Conservation (phyloP, 495 filamentous ascomycete species). For the Massariosphaeria phaeospora region DNA sequence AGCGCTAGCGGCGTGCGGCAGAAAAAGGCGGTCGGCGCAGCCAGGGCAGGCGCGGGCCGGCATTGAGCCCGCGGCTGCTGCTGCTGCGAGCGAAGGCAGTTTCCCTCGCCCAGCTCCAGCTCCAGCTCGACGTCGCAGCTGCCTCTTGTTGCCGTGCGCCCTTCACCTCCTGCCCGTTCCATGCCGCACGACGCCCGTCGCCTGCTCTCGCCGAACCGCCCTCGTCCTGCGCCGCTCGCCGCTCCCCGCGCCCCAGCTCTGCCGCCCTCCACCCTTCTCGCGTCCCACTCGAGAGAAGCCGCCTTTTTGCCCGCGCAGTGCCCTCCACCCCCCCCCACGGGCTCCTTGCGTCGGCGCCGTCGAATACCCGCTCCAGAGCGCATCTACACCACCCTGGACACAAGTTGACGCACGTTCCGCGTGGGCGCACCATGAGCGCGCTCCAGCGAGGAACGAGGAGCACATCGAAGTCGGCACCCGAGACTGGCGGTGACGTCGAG, state of each 20-base stretch:
- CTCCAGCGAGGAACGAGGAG: constrained; percentile 32
- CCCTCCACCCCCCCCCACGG: constrained; percentile 3
- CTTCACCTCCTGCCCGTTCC: background rate
- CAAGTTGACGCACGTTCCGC: constrained; percentile 17
- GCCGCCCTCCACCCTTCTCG: constrained; percentile 10
- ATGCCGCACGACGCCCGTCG: constrained; percentile 4
- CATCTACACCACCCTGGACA: constrained; percentile 14
- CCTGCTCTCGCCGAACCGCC: background rate
- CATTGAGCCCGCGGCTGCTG: background rate
- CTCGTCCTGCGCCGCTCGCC: background rate
- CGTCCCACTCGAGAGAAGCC: constrained; percentile 5
- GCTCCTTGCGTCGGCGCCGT: constrained; percentile 9
- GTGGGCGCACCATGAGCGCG: constrained; percentile 35
- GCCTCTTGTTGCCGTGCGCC: no score
- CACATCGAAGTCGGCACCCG: constrained; percentile 31
- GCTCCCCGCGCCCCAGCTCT: background rate
- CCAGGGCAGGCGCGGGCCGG: background rate
- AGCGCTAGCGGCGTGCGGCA: no score
- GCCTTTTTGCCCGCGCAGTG: constrained; percentile 19
- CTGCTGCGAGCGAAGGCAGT: no score
- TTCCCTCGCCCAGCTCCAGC: no score
- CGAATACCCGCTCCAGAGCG: constrained; percentile 4
- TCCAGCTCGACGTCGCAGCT: no score
- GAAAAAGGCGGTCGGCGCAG: background rate
- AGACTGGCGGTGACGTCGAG: constrained; percentile 9